phyloP scores from a whole-genome alignment of 441 rosid species.

The Brassica hybrid region DNA sequence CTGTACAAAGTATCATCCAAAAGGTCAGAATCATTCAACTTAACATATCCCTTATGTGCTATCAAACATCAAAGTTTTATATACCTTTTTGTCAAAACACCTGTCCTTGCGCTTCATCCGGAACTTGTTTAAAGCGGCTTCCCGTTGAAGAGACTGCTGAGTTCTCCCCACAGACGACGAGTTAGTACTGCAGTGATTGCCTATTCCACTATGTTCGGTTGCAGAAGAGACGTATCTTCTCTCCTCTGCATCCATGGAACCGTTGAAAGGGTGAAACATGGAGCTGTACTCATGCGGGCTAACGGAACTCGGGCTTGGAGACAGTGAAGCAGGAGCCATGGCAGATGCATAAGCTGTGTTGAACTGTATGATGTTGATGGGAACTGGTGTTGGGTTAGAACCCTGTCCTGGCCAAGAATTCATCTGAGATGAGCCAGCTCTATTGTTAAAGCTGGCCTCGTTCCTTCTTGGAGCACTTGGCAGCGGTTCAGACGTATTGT shows the following conservation, averaged over 20 bases:
- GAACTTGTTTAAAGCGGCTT: slow-evolving; percentile 84
- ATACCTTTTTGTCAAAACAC: slow-evolving; percentile 90
- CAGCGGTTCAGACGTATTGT: slow-evolving; percentile 47
- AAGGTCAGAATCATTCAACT: too few relatives aligned
- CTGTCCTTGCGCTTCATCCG: slow-evolving; percentile 91
- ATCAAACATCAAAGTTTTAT: neutral
- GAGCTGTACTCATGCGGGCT: slow-evolving; percentile 57
- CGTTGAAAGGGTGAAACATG: slow-evolving; percentile 43
- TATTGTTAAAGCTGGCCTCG: slow-evolving; percentile 38
- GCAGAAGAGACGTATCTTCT: slow-evolving; percentile 56
- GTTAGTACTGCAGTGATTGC: slow-evolving; percentile 55
- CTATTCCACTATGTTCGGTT: slow-evolving; percentile 66
- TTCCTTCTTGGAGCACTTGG: slow-evolving; percentile 55
- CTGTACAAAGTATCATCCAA: slow-evolving; percentile 33
- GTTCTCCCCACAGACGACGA: slow-evolving; percentile 45
- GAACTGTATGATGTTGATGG: slow-evolving; percentile 45
- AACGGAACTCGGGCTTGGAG: slow-evolving; percentile 59
- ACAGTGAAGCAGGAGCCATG: slow-evolving; percentile 48
- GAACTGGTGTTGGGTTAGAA: slow-evolving; percentile 50
- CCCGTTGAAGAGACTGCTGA: slow-evolving; percentile 63
- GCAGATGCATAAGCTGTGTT: slow-evolving; percentile 42
- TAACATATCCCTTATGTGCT: neutral
- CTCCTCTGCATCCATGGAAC: slow-evolving; percentile 46
- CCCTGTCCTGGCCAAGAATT: slow-evolving; percentile 49
- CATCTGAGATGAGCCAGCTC: slow-evolving; percentile 42